Conservation (phyloP, 768 basidiomycete species). For the Mycena chlorophos region DNA sequence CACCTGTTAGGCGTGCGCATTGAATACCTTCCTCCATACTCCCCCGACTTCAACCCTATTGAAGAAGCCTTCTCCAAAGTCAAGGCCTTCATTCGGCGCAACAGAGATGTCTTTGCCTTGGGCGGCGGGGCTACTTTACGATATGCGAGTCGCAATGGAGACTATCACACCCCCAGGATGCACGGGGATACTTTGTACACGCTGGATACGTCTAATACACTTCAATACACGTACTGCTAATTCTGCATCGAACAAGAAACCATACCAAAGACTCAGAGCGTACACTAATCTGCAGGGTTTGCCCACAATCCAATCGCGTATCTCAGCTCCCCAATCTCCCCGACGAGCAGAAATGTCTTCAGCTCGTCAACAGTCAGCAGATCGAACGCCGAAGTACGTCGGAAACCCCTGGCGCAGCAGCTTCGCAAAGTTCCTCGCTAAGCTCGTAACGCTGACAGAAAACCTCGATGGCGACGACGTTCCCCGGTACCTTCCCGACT, state of each 20-base stretch:
- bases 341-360: not conserved
- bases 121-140: slow-evolving; percentile 1
- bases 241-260: too few relatives aligned
- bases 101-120: not conserved
- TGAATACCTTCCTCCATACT: slow-evolving; percentile 33
- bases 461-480: not conserved
- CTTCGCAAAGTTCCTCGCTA: not conserved
- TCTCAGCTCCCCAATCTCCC: slow-evolving; percentile 9
- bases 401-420: not conserved
- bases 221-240: too few relatives aligned
- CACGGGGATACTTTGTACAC: slow-evolving; percentile 21
- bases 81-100: slow-evolving; percentile 25
- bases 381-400: not conserved
- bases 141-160: slow-evolving; percentile 16
- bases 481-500: too few relatives aligned
- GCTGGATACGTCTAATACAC: slow-evolving; percentile 18
- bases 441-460: not conserved
- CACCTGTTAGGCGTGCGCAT: slow-evolving; percentile 17
- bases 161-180: slow-evolving; percentile 16
- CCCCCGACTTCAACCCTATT: slow-evolving; percentile 36
- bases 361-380: not conserved
- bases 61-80: slow-evolving; percentile 34
- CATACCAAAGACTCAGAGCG: too few relatives aligned
- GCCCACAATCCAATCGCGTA: slow-evolving; percentile 4
- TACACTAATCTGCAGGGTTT: too few relatives aligned